phyloP scores from a whole-genome alignment of 345 rosid genomes.

The Eutrema yunnanense region DNA sequence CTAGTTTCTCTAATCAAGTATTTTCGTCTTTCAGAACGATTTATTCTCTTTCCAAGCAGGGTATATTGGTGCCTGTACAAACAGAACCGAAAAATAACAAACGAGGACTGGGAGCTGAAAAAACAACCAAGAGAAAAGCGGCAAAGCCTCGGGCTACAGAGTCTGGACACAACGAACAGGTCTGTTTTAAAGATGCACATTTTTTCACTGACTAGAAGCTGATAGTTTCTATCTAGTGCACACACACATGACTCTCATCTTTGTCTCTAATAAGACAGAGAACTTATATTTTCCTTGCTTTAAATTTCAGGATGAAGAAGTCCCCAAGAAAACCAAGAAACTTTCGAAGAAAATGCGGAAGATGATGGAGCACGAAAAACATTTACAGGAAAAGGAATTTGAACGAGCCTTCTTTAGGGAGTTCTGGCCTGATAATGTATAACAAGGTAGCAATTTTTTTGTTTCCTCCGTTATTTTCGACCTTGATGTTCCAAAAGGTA shows the following conservation, averaged over 20 bases:
- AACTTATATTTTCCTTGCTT: neutral
- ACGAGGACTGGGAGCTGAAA: constrained; percentile 71
- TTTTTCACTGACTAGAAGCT: neutral
- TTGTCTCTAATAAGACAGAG: neutral
- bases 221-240: neutral
- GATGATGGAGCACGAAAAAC: constrained; percentile 60
- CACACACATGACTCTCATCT: neutral
- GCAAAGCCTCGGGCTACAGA: constrained; percentile 16
- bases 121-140: constrained; percentile 35
- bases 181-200: neutral
- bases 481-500: neutral
- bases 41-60: constrained; percentile 38
- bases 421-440: constrained; percentile 96
- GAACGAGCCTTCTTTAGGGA: constrained; percentile 73
- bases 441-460: neutral
- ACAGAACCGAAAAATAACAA: constrained; percentile 56
- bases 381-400: constrained; percentile 62
- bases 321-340: constrained; percentile 43
- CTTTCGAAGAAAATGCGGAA: constrained; percentile 67
- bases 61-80: constrained; percentile 69
- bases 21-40: neutral
- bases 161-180: constrained; percentile 30
- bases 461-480: neutral
- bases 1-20: neutral
- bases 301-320: constrained; percentile 43